phyloP scores from a whole-genome alignment of 352 stramenopile species.

The Pythium volutum region DNA sequence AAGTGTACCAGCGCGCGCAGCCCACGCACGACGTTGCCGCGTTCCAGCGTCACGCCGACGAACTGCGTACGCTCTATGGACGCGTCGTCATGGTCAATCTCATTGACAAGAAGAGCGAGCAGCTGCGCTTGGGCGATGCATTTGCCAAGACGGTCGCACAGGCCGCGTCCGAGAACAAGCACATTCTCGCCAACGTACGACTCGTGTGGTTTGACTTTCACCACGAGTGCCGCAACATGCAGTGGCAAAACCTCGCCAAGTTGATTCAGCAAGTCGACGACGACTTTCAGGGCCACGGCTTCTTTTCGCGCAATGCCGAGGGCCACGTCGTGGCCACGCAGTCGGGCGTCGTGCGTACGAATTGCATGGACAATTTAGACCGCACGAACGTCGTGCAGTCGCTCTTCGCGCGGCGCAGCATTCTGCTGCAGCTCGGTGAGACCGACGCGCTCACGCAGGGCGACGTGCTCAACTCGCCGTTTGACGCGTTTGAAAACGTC shows the following conservation, averaged over 20 bases:
- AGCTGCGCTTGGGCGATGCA: conserved; percentile 85
- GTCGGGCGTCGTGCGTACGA: conserved; percentile 91
- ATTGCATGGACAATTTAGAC: conserved; percentile 98
- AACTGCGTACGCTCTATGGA: conserved; percentile 58
- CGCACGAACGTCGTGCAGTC: conserved; percentile 97
- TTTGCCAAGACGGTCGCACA: conserved; percentile 65
- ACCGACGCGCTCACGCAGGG: conserved; percentile 43
- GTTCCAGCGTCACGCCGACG: conserved; percentile 62
- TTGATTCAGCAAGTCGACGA: conserved; percentile 76
- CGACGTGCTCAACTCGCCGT: conserved; percentile 55
- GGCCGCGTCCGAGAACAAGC: conserved; percentile 26
- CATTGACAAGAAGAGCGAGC: conserved; percentile 88
- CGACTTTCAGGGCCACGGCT: conserved; percentile 58
- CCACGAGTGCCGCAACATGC: conserved; percentile 91
- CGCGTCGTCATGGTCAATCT: conserved; percentile 89
- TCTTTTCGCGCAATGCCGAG: conserved; percentile 50
- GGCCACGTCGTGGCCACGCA: conserved; percentile 60
- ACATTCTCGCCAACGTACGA: conserved; percentile 50
- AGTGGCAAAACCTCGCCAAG: conserved; percentile 90
- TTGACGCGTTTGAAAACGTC: conserved; percentile 47
- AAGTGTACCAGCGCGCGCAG: conserved; percentile 40
- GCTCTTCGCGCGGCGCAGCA: conserved; percentile 83
- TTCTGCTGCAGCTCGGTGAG: conserved; percentile 69
- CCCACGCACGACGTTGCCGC: conserved; percentile 56
- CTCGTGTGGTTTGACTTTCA: conserved; percentile 97